phyloP scores from a whole-genome alignment of 2,329 filamentous ascomycete genomes.

The Nemania abortiva region DNA sequence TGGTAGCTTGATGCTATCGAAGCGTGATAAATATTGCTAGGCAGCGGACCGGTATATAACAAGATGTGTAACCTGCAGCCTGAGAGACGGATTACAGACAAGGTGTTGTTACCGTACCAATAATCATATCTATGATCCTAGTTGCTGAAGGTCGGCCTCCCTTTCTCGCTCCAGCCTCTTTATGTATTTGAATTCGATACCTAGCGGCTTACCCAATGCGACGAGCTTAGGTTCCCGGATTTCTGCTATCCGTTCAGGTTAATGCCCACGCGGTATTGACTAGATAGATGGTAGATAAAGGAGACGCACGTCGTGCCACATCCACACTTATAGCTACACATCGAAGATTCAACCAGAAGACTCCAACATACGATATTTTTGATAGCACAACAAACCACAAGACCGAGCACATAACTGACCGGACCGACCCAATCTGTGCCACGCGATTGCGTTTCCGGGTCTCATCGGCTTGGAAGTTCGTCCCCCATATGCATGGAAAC shows the following conservation, averaged over 20 bases:
- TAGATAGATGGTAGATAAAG: background rate
- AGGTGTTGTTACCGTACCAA: background rate
- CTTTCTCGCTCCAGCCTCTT: background rate
- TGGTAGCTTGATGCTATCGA: too few species aligned
- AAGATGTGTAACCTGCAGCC: background rate
- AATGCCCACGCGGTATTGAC: background rate
- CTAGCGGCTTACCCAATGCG: too few species aligned
- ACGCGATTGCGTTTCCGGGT: background rate
- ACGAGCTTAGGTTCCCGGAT: too few species aligned
- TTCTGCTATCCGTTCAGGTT: background rate
- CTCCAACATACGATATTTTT: background rate
- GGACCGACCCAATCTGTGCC: conserved; percentile 8
- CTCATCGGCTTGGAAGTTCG: background rate
- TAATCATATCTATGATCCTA: background rate
- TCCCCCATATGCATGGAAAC: background rate
- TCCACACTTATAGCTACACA: background rate
- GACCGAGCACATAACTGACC: background rate
- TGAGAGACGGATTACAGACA: background rate
- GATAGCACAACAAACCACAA: background rate
- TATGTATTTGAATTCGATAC: background rate
- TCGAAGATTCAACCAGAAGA: background rate
- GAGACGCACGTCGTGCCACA: background rate
- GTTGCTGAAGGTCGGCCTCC: background rate
- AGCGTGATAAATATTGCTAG: too few species aligned
- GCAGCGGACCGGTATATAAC: background rate